These are phyloP conservation scores for Microsporum audouinii DNA, from an alignment of 2,329 filamentous ascomycete species.

Conservation along the genomic window DNA sequence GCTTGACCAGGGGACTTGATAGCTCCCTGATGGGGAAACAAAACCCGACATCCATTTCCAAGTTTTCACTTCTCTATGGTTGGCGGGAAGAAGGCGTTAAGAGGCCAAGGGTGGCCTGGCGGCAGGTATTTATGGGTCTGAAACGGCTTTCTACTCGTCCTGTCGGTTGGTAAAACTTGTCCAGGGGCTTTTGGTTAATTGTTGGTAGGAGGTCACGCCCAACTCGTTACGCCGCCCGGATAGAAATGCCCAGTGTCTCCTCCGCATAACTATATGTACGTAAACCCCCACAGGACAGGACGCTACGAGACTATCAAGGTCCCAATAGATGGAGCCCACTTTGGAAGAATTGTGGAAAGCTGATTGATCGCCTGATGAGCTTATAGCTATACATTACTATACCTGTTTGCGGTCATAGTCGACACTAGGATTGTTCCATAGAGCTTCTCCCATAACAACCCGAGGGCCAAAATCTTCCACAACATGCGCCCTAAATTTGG, in stretches of 20 bases:
- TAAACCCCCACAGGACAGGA: too few relatives aligned
- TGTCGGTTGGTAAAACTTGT: background rate
- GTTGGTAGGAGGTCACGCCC: background rate
- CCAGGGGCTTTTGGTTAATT: background rate
- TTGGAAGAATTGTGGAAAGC: too few relatives aligned
- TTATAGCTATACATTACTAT: too few relatives aligned
- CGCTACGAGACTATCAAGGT: background rate
- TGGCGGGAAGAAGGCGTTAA: background rate
- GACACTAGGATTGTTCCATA: background rate
- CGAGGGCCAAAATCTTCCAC: background rate
- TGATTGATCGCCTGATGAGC: too few relatives aligned
- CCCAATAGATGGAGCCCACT: too few relatives aligned
- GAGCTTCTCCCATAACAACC: background rate
- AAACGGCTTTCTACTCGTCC: background rate
- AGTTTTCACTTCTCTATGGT: background rate
- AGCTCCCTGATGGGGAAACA: background rate
- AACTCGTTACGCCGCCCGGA: background rate
- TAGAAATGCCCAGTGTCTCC: background rate
- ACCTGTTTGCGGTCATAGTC: background rate
- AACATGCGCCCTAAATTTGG: background rate
- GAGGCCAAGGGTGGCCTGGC: background rate
- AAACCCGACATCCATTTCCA: background rate
- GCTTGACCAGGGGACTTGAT: background rate
- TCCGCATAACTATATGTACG: background rate
- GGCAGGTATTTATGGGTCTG: background rate